A percentile compares a stretch with the other conserved stretches of the same genome.
Conservation (phyloP, 805 yeast species). For the Candida sonorensis region DNA sequence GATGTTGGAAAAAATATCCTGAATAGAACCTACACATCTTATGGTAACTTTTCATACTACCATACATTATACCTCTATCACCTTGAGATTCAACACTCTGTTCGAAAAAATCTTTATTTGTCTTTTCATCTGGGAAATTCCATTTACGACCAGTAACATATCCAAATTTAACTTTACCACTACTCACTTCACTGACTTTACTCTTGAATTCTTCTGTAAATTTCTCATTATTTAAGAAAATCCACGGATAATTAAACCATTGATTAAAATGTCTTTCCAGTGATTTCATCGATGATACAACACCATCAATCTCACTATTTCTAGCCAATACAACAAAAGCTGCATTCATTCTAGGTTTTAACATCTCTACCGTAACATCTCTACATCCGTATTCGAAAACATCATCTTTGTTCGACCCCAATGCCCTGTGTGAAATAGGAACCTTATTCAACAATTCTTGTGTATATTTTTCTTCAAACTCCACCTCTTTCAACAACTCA, state of each 20-base stretch:
- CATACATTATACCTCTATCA: conserved; percentile 79
- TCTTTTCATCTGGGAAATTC: conserved; percentile 53
- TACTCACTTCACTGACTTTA: conserved; percentile 44
- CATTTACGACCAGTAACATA: conserved; percentile 50
- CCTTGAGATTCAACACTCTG: conserved; percentile 70
- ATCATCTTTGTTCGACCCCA: conserved; percentile 19
- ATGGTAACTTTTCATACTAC: conserved; percentile 75
- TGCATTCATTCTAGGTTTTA: conserved; percentile 59
- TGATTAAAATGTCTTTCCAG: conserved; percentile 87
- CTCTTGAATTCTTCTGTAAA: conserved; percentile 60
- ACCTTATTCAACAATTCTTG: conserved; percentile 5
- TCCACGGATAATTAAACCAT: conserved; percentile 92
- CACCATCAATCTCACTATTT: conserved; percentile 75
- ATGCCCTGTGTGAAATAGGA: conserved; percentile 23
- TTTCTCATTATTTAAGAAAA: conserved; percentile 75
- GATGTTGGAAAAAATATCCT: conserved; percentile 77
- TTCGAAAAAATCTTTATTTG: conserved; percentile 33
- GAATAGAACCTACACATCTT: conserved; percentile 94
- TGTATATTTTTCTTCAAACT: conserved; percentile 15
- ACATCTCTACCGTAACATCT: conserved; percentile 16
- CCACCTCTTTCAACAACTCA: conserved; percentile 1
- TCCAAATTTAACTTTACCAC: conserved; percentile 69
- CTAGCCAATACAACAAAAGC: conserved; percentile 80
- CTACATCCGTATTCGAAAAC: conserved; percentile 30
- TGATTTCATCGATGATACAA: conserved; percentile 60